Evolutionary conservation across 1,139 yeast species (phyloP), one percentile per base, ranked within the genome.

Genomic region (Nakaseomyces sp.): DNA sequence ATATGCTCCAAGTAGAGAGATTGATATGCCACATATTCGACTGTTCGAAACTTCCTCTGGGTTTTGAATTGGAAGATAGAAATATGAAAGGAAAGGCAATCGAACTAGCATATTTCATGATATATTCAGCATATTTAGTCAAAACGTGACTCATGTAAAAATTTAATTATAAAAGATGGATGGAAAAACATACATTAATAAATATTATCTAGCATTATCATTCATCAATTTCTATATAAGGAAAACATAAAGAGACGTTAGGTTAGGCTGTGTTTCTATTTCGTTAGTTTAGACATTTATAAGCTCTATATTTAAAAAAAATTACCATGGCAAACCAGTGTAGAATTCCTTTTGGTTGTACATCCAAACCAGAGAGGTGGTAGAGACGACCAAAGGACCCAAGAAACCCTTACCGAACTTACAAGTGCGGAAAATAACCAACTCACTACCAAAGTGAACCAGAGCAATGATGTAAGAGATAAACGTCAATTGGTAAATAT

Each of bases 391-490:
- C 56, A 87, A 72, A 10, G 98, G 98, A 5, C 98, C 97, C 45
- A 79, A 70, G 46, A 91, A 74, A 1, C 97, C 97, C 53, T 82
- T 84, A 43, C 94, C 96, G 37, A 87, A 73, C 62, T 77, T 81
- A 56, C 93, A 83, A 25, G 94, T 88, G 46, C 76, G 74, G 69
- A 70, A 91, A 38, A 80, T 66, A 41, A 86, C 67, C 88, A 95
- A 85, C 65, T 91, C 98, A 38, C 81, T 69, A 40, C 78, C 73
- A 58, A 91, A 91, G 67, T 91, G 98, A 54, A 74, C 69, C 36
- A 84, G 79, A 6, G 98, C 98, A 48, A 91, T 77, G 32, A 77
- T 65, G 61, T 83, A 91, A n/a, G 94, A 80, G 65, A 84, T 81
- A 58, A 86, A 74, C 25, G 93, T 82, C 54, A 91, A 71, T 55